Evolutionary conservation across 192 early-diverging fungal genomes (phyloP).

Genomic region (Coemansia sp.): DNA sequence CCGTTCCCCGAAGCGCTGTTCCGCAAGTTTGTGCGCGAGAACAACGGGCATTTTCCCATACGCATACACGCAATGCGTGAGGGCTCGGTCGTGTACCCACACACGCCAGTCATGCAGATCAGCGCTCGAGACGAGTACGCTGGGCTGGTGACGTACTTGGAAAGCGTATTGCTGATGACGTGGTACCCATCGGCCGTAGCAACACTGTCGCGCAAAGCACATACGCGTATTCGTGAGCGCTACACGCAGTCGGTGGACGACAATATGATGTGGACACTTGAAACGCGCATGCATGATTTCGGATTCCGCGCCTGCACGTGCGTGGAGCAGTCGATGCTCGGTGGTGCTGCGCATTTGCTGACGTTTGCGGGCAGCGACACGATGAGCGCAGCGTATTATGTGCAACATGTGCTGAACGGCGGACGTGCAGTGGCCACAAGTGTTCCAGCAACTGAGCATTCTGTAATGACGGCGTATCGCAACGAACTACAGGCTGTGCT

Average conservation of each 20-base stretch:
- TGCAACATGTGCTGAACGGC: conserved; percentile 72
- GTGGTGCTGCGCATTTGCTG: conserved; percentile 81
- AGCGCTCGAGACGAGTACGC: conserved; percentile 71
- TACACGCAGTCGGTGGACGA: conserved; percentile 71
- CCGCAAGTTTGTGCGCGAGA: conserved; percentile 70
- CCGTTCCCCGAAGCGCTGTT: conserved; percentile 82
- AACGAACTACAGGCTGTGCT: conserved; percentile 74
- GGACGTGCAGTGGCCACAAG: conserved; percentile 73
- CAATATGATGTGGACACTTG: conserved; percentile 54
- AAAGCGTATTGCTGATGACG: conserved; percentile 77
- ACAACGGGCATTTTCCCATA: conserved; percentile 84
- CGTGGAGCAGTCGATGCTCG: conserved; percentile 83
- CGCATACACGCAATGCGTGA: conserved; percentile 77
- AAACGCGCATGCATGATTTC: conserved; percentile 80
- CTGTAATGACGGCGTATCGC: conserved; percentile 76
- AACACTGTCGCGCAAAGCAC: conserved; percentile 71
- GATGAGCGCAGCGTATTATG: conserved; percentile 75
- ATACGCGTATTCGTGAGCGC: conserved; percentile 59
- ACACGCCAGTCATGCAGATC: conserved; percentile 81
- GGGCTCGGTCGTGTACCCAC: conserved; percentile 78
- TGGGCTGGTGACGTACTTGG: conserved; percentile 77
- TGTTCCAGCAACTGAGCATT: conserved; percentile 89
- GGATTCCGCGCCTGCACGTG: conserved; percentile 88
- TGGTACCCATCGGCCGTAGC: conserved; percentile 91
- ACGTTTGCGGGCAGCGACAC: conserved; percentile 84